phyloP scores from a whole-genome alignment of 345 rosid species.

The Cardamine occulta region DNA sequence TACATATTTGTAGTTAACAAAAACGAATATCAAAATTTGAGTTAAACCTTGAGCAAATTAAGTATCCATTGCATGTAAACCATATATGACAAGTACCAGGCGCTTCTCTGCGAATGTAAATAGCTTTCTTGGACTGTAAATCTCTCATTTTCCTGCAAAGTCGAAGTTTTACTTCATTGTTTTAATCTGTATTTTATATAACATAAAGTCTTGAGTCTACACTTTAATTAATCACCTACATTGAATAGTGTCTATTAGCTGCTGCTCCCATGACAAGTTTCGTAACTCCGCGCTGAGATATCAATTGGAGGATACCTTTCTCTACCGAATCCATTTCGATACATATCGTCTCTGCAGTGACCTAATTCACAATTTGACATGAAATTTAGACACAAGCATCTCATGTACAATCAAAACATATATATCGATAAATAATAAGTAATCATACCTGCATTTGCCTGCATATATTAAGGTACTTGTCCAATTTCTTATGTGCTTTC shows the following conservation, averaged over 20 bases:
- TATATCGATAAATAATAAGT: background rate
- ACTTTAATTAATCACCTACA: slow-evolving; percentile 41
- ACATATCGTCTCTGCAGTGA: slow-evolving; percentile 57
- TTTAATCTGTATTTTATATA: background rate
- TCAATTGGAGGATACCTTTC: slow-evolving; percentile 65
- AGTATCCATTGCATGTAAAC: slow-evolving; percentile 70
- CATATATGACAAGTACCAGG: slow-evolving; percentile 67
- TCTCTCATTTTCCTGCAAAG: slow-evolving; percentile 64
- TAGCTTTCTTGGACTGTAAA: slow-evolving; percentile 74
- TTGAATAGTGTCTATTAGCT: slow-evolving; percentile 60
- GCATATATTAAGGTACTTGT: slow-evolving; percentile 58
- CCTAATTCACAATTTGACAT: slow-evolving; percentile 46
- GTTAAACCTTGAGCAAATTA: slow-evolving; percentile 56
- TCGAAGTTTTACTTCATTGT: background rate
- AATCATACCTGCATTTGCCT: slow-evolving; percentile 59
- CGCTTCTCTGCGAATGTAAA: slow-evolving; percentile 53
- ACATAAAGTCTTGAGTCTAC: background rate
- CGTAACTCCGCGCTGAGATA: slow-evolving; percentile 51
- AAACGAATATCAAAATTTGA: background rate
- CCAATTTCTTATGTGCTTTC: slow-evolving; percentile 51
- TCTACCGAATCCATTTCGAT: slow-evolving; percentile 58
- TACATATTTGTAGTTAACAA: background rate
- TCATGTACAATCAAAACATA: background rate
- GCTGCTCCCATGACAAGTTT: slow-evolving; percentile 92
- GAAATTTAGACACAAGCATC: background rate